phyloP scores from a whole-genome alignment of 1,284 basidiomycete genomes.

The Cryptococcus sp. region DNA sequence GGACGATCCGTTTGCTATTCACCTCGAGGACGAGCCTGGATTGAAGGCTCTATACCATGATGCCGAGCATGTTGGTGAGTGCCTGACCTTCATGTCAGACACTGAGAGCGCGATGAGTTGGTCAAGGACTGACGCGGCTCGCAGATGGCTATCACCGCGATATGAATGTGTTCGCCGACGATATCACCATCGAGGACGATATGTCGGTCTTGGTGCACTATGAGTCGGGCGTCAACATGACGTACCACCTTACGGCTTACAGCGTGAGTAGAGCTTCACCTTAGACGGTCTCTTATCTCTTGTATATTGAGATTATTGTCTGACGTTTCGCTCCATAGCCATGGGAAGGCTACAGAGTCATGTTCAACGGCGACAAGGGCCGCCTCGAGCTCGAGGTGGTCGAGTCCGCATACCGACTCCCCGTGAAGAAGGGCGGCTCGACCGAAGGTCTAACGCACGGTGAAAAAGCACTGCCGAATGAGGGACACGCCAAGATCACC shows the following conservation, averaged over 20 bases:
- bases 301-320: slow-evolving; percentile 41
- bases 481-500: slow-evolving; percentile 57
- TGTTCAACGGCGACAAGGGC: slow-evolving; percentile 62
- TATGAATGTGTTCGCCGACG: slow-evolving; percentile 58
- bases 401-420: slow-evolving; percentile 51
- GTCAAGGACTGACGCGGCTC: slow-evolving; percentile 1
- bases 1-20: slow-evolving; percentile 60
- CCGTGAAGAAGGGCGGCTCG: slow-evolving; percentile 25
- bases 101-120: not conserved
- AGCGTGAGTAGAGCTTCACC: slow-evolving; percentile 23
- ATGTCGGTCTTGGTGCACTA: slow-evolving; percentile 61
- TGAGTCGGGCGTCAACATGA: slow-evolving; percentile 60
- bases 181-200: slow-evolving; percentile 62
- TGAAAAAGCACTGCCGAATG: slow-evolving; percentile 56
- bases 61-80: slow-evolving; percentile 57
- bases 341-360: slow-evolving; percentile 60
- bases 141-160: slow-evolving; percentile 49
- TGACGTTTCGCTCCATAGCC: slow-evolving; percentile 49
- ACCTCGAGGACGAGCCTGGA: slow-evolving; percentile 57
- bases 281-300: not conserved
- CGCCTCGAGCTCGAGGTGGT: slow-evolving; percentile 62
- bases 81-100: slow-evolving; percentile 12
- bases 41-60: slow-evolving; percentile 58
- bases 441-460: slow-evolving; percentile 52
- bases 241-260: slow-evolving; percentile 58